phyloP scores from a whole-genome alignment of 2,329 filamentous ascomycete genomes.

The Hypoxylon sp. region DNA sequence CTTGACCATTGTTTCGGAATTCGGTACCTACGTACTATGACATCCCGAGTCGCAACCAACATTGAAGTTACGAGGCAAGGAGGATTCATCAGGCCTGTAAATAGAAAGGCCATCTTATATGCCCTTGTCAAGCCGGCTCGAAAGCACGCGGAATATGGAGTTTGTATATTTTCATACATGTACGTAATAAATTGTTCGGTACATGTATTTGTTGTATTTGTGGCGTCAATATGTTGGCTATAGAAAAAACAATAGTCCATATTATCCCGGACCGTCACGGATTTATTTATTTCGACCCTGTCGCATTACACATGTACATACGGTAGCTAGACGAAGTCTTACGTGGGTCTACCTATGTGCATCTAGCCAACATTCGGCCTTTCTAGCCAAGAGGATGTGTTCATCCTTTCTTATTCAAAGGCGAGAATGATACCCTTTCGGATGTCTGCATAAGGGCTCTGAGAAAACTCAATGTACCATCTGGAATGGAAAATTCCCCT shows the following conservation, averaged over 20 bases:
- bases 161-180: not conserved
- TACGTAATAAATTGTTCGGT: slow-evolving; percentile 1
- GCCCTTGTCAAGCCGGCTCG: not conserved
- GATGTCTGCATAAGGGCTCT: not conserved
- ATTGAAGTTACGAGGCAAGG: slow-evolving; percentile 23
- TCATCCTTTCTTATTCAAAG: not conserved
- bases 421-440: not conserved
- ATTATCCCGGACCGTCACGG: not conserved
- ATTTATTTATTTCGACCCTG: slow-evolving; percentile 3
- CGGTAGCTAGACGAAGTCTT: not conserved
- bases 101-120: not conserved
- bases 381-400: not conserved
- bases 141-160: not conserved
- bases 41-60: not conserved
- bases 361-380: not conserved
- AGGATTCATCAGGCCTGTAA: slow-evolving; percentile 6
- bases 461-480: not conserved
- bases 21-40: slow-evolving; percentile 24
- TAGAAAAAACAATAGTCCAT: not conserved
- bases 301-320: not conserved
- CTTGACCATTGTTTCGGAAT: slow-evolving; percentile 43
- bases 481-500: not conserved
- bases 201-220: not conserved
- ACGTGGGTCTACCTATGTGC: not conserved
- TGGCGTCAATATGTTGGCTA: not conserved